A percentile compares a stretch with the other conserved stretches of the same genome.
phyloP scores from a whole-genome alignment of 148 eudicot genomes.

The Heliosperma pusillum region DNA sequence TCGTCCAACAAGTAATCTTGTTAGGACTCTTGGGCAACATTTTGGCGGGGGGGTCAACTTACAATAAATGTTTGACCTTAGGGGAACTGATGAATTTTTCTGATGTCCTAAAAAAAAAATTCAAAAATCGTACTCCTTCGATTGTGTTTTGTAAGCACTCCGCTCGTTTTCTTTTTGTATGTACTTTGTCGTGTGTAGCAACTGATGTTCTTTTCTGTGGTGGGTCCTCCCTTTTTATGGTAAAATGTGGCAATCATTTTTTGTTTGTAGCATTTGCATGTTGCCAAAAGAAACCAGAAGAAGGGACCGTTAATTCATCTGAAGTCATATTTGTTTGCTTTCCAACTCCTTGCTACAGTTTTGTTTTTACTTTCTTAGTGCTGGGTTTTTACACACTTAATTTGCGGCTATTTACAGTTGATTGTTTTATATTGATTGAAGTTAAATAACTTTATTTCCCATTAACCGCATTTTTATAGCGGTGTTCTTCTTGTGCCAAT shows the following conservation, averaged over 20 bases:
- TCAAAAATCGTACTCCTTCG: neutral
- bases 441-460: neutral
- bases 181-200: neutral
- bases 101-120: neutral
- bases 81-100: neutral
- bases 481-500: conserved; percentile 1
- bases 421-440: neutral
- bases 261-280: neutral
- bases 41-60: neutral
- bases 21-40: neutral
- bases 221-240: neutral
- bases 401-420: neutral
- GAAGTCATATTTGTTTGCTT: neutral
- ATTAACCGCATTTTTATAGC: too few species aligned
- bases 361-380: neutral
- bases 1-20: neutral
- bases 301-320: neutral
- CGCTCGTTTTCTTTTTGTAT: neutral
- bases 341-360: neutral
- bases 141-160: neutral
- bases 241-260: neutral
- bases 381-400: neutral
- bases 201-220: neutral
- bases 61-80: neutral
- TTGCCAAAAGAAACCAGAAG: neutral